A percentile compares a stretch with the other conserved stretches of the same genome.
These are phyloP conservation scores for Globisporangium splendens DNA, from an alignment of 352 stramenopile species.

Conservation along the genomic window DNA sequence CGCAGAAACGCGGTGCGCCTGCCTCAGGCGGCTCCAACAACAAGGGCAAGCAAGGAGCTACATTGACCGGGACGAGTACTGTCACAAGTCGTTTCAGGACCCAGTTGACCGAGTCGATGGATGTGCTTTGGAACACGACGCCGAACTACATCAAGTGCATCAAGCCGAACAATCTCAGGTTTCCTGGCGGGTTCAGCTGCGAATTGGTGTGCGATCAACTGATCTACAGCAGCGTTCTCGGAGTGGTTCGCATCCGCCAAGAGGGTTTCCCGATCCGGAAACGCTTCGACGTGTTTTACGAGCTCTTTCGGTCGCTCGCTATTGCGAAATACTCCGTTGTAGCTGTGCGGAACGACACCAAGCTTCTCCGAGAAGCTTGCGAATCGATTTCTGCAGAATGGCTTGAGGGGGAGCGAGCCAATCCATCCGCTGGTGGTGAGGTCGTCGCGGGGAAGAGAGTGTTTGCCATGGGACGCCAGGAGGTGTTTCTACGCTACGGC, in stretches of 20 bases:
- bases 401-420: slow-evolving; percentile 25
- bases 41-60: slow-evolving; percentile 40
- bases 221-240: slow-evolving; percentile 90
- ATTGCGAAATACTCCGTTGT: slow-evolving; percentile 19
- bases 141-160: slow-evolving; percentile 94
- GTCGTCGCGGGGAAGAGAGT: slow-evolving; percentile 26
- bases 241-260: slow-evolving; percentile 91
- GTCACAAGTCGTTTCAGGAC: slow-evolving; percentile 72
- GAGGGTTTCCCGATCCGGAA: slow-evolving; percentile 89
- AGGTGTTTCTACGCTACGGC: slow-evolving; percentile 77
- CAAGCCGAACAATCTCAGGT: slow-evolving; percentile 94
- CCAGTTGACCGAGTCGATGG: slow-evolving; percentile 82
- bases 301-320: slow-evolving; percentile 58
- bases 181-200: slow-evolving; percentile 85
- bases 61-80: slow-evolving; percentile 57
- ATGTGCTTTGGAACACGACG: slow-evolving; percentile 82
- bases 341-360: slow-evolving; percentile 19
- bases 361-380: slow-evolving; percentile 28
- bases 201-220: slow-evolving; percentile 89
- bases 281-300: slow-evolving; percentile 68
- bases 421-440: no score
- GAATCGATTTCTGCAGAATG: slow-evolving; percentile 50
- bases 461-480: slow-evolving; percentile 65
- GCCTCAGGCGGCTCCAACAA: slow-evolving; percentile 5
- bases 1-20: slow-evolving; percentile 15